Evolutionary conservation across 345 rosid genomes (phyloP), one percentile per base, ranked within the genome.

Genomic region (sweet orange (Citrus sinensis)): DNA sequence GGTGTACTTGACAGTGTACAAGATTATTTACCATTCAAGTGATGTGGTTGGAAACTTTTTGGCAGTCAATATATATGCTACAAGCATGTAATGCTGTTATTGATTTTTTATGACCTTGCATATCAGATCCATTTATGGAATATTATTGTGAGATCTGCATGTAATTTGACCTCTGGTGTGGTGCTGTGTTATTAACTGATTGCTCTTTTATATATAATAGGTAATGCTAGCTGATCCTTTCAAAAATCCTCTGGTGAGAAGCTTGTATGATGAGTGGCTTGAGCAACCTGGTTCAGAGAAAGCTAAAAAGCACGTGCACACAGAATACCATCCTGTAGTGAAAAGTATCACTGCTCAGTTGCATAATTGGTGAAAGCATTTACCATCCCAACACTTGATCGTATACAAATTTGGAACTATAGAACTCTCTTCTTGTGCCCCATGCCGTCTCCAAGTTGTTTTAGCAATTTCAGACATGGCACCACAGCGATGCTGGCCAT

Each of bases 211-310:
- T 30, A 46, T 29, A 22, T 20, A 63, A 30, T 71, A 94, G 98
- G 87, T 90, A 75, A 49, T 85, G 87, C 86, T 66, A 54, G 79
- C 89, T 29, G 91, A 96, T 87, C 97, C 99, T 51, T 91, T 86
- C 76, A 80, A 87, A 80, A 94, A 92, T 82, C 94, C 91, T 56
- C 84, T 86, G 46, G 97, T 93, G 10, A 90, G 86, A 80, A 72
- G 85, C 72, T 37, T 94, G 56, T 92, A 89, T 56, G 90, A 90
- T 0, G 98, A 96, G 74, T 94, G 98, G 99, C 98, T 94, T 71
- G 91, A 78, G 67, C 89, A 89, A 40, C 99, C 98, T 35, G 95
- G 98, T 78, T 96, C 98, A 2, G 84, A 84, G 78, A 87, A 86
- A 78, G 97, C 99, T 1, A 92, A 83, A 83, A 86, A 81, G 86